Percentiles rank a stretch among this genome's conserved stretches.
Evolutionary conservation across 108 stramenopile species (phyloP).

Genomic region (Fistulifera solaris): DNA sequence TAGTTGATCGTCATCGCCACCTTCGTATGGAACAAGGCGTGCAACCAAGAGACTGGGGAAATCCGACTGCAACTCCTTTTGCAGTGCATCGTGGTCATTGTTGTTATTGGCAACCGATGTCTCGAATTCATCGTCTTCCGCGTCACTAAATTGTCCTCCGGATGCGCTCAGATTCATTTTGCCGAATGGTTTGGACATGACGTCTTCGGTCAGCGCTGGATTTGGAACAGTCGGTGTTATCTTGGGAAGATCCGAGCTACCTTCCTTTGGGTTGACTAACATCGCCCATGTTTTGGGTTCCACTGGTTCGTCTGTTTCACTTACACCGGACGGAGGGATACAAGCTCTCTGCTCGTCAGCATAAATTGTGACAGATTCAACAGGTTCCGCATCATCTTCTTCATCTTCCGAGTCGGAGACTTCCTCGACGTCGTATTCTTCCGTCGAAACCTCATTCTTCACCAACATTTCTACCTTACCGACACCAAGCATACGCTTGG

Average conservation of each 20-base stretch:
- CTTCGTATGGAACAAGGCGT: conserved; percentile 59
- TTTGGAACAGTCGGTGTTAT: background rate
- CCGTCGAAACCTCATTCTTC: background rate
- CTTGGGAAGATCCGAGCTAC: background rate
- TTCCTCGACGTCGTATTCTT: conserved; percentile 37
- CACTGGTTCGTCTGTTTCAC: background rate
- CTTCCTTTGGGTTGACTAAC: conserved; percentile 35
- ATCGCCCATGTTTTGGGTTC: conserved; percentile 47
- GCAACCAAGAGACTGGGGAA: conserved; percentile 73
- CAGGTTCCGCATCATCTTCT: conserved; percentile 11
- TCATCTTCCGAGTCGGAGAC: conserved; percentile 31
- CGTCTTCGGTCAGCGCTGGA: background rate
- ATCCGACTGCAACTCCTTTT: conserved; percentile 37
- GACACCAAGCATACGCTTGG: conserved; percentile 59
- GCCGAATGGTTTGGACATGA: background rate
- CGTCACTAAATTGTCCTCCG: conserved; percentile 1
- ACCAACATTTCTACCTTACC: conserved; percentile 32
- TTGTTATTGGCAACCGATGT: background rate
- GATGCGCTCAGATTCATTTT: too few species aligned
- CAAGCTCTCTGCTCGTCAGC: conserved; percentile 14
- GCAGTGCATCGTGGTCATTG: conserved; percentile 11
- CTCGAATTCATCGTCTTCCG: conserved; percentile 3
- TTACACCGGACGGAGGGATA: background rate
- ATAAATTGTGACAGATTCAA: conserved; percentile 17
- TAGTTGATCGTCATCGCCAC: conserved; percentile 37